phyloP scores from a whole-genome alignment of 2,329 filamentous ascomycete species.

The Dothideomycetes sp. region DNA sequence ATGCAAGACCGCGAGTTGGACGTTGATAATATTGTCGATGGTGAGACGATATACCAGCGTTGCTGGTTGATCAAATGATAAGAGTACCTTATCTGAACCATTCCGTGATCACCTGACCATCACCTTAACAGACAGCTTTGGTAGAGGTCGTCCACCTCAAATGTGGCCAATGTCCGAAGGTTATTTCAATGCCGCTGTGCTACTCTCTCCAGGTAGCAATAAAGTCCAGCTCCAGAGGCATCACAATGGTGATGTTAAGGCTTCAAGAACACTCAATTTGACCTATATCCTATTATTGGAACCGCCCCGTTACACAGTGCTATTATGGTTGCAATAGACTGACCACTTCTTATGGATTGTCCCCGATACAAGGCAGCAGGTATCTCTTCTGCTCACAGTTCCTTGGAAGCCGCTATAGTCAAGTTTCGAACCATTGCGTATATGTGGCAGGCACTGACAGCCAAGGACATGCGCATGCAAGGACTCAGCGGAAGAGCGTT shows the following conservation, averaged over 20 bases:
- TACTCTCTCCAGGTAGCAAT: conserved; percentile 19
- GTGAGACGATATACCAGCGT: conserved; percentile 20
- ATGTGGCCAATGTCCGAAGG: conserved; percentile 24
- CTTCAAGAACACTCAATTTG: conserved; percentile 11
- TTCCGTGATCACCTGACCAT: conserved; percentile 16
- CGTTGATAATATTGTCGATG: conserved; percentile 16
- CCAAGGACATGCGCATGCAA: conserved; percentile 19
- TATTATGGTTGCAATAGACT: conserved; percentile 23
- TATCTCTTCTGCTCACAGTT: conserved; percentile 17
- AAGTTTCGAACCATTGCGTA: conserved; percentile 24
- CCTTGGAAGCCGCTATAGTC: conserved; percentile 19
- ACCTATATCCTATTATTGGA: conserved; percentile 21
- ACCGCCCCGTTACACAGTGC: conserved; percentile 21
- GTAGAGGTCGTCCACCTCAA: conserved; percentile 10
- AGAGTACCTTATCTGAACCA: conserved; percentile 11
- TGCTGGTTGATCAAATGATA: conserved; percentile 21
- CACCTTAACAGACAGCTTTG: conserved; percentile 16
- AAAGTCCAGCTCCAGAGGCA: conserved; percentile 13
- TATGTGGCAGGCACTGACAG: conserved; percentile 26
- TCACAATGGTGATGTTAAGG: conserved; percentile 11
- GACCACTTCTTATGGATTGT: conserved; percentile 21
- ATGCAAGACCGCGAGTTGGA: conserved; percentile 3
- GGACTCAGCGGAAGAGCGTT: conserved; percentile 19
- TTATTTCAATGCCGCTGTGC: conserved; percentile 21
- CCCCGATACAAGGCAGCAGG: conserved; percentile 18